A percentile compares a stretch with the other conserved stretches of the same genome.
phyloP scores from a whole-genome alignment of 306 rosid species.

The Cucurbita maxima region DNA sequence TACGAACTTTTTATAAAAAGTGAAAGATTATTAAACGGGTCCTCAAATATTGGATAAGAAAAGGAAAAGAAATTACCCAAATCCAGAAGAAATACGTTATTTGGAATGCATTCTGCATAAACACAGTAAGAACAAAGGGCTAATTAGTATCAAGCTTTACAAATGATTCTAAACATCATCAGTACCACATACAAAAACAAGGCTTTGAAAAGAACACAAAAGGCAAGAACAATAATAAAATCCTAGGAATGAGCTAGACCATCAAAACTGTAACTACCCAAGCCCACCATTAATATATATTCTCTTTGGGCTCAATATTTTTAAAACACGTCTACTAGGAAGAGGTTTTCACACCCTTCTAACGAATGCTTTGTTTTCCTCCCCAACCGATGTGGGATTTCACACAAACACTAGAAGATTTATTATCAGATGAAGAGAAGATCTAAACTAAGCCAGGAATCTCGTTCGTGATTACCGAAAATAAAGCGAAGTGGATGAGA shows the following conservation, averaged over 20 bases:
- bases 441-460: background rate
- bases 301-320: too few relatives aligned
- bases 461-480: conserved; percentile 42
- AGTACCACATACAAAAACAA: background rate
- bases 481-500: conserved; percentile 87
- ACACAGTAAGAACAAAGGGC: background rate
- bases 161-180: background rate
- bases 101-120: conserved; percentile 80
- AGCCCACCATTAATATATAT: too few relatives aligned
- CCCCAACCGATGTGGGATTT: too few relatives aligned
- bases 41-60: too few relatives aligned
- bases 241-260: background rate
- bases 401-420: background rate
- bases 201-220: background rate
- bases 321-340: too few relatives aligned
- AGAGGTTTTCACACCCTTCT: too few relatives aligned
- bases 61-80: conserved; percentile 46
- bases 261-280: background rate
- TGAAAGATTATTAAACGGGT: too few relatives aligned
- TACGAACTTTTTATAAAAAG: background rate
- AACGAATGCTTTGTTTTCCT: too few relatives aligned
- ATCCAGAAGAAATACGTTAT: conserved; percentile 76
- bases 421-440: background rate
- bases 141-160: background rate
- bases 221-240: background rate